phyloP scores from a whole-genome alignment of 192 early-diverging fungal species.

The Podila epicladia region DNA sequence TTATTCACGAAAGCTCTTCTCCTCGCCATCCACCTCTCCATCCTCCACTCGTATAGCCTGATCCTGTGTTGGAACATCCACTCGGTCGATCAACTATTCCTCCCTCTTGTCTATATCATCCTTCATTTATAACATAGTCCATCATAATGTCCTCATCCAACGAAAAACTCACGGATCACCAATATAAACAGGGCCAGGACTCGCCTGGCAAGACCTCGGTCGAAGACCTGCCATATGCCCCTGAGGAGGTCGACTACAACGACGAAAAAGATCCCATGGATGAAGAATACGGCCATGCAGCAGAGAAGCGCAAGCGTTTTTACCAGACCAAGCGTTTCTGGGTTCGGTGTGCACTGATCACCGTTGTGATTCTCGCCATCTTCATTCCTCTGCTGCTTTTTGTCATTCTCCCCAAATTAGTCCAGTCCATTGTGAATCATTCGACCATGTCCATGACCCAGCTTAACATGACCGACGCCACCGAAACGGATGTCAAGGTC shows the following conservation, averaged over 20 bases:
- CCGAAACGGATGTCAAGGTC: conserved; percentile 54
- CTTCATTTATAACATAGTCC: background rate
- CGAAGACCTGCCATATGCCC: conserved; percentile 24
- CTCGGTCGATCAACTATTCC: background rate
- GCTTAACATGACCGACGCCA: conserved; percentile 58
- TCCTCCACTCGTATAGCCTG: background rate
- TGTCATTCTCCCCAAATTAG: conserved; percentile 61
- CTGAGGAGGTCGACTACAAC: conserved; percentile 33
- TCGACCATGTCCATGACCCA: conserved; percentile 46
- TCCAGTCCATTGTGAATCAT: conserved; percentile 58
- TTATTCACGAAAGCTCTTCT: background rate
- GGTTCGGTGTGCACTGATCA: conserved; percentile 53
- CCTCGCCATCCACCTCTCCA: background rate
- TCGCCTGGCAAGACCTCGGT: background rate
- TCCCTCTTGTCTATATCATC: background rate
- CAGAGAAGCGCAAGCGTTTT: conserved; percentile 41
- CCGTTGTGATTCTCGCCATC: conserved; percentile 52
- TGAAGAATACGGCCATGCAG: conserved; percentile 38
- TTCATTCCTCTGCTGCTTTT: conserved; percentile 57
- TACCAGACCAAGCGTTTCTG: conserved; percentile 60
- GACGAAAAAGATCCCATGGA: conserved; percentile 29
- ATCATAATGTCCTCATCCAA: conserved; percentile 23
- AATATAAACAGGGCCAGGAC: background rate
- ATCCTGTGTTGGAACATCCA: background rate
- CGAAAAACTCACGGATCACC: conserved; percentile 34